Evolutionary conservation across 148 eudicot genomes (phyloP).

Genomic region (Hydrangea macrophylla): DNA sequence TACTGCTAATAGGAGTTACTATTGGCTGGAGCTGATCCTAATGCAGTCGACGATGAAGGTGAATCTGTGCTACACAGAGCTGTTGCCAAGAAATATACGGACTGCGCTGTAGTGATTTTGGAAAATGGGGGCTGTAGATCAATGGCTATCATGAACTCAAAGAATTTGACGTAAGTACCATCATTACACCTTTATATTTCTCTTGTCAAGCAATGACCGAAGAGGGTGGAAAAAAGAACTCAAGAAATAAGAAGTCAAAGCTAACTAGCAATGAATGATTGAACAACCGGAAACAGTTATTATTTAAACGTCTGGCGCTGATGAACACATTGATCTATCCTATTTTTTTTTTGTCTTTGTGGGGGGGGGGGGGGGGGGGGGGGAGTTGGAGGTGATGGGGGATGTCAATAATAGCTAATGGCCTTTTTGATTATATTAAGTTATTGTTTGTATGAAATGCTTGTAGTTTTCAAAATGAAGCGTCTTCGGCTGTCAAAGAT

Average conservation of each 20-base stretch:
- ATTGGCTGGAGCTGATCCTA: conserved; percentile 97
- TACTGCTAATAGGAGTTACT: conserved; percentile 69
- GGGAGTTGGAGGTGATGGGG: too few species aligned
- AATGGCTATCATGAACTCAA: conserved; percentile 73
- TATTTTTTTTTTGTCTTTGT: too few species aligned
- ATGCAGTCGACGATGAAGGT: conserved; percentile 96
- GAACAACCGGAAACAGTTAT: too few species aligned
- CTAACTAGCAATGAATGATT: too few species aligned
- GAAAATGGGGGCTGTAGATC: conserved; percentile 95
- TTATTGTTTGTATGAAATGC: not conserved
- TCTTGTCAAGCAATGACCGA: not conserved
- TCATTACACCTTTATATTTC: not conserved
- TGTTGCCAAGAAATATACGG: conserved; percentile 82
- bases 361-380: not conserved
- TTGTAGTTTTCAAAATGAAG: not conserved
- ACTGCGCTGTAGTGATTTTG: conserved; percentile 84
- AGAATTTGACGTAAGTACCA: conserved; percentile 78
- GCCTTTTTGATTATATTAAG: not conserved
- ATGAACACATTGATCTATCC: too few species aligned
- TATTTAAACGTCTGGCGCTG: too few species aligned
- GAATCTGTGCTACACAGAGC: conserved; percentile 97
- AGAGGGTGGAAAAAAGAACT: not conserved
- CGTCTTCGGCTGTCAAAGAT: not conserved
- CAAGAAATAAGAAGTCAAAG: too few species aligned
- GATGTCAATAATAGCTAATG: too few species aligned